Conservation (phyloP, 2,329 filamentous ascomycete genomes). For the Arthrobotrys pseudoclavata region DNA sequence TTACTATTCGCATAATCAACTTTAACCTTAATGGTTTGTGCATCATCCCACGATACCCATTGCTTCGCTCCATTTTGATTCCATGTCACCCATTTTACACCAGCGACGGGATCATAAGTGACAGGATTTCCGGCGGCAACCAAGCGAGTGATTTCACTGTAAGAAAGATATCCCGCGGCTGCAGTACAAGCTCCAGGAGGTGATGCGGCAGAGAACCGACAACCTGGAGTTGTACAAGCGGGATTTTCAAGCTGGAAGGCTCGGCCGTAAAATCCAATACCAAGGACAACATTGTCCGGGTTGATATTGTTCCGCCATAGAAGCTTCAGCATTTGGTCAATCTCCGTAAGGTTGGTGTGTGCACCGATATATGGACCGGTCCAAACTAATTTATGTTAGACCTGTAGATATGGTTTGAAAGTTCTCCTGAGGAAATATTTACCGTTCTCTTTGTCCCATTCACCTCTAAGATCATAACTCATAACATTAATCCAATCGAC, state of each 20-base stretch:
- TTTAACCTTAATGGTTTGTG: slow-evolving; percentile 63
- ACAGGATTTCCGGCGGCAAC: slow-evolving; percentile 21
- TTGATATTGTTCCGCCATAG: slow-evolving; percentile 63
- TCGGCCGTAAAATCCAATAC: slow-evolving; percentile 61
- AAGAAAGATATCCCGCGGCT: slow-evolving; percentile 27
- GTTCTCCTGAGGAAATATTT: not conserved
- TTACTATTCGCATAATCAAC: slow-evolving; percentile 61
- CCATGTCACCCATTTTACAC: slow-evolving; percentile 42
- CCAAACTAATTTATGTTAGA: slow-evolving; percentile 36
- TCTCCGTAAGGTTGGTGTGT: slow-evolving; percentile 65
- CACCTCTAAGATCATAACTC: slow-evolving; percentile 61
- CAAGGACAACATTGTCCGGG: slow-evolving; percentile 59
- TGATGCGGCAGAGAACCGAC: slow-evolving; percentile 58
- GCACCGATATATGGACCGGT: slow-evolving; percentile 49
- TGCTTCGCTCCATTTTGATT: slow-evolving; percentile 42
- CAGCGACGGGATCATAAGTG: slow-evolving; percentile 24
- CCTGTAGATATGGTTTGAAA: not conserved
- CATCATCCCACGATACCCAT: slow-evolving; percentile 57
- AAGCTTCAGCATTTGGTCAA: slow-evolving; percentile 63
- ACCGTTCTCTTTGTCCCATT: slow-evolving; percentile 61
- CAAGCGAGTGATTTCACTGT: slow-evolving; percentile 27
- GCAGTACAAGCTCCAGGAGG: slow-evolving; percentile 29
- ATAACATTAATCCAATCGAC: slow-evolving; percentile 66
- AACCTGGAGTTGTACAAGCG: slow-evolving; percentile 62
- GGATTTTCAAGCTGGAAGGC: slow-evolving; percentile 62